Evolutionary conservation across 202 grass and related monocot species (phyloP).

Genomic region (Digitaria exilis): DNA sequence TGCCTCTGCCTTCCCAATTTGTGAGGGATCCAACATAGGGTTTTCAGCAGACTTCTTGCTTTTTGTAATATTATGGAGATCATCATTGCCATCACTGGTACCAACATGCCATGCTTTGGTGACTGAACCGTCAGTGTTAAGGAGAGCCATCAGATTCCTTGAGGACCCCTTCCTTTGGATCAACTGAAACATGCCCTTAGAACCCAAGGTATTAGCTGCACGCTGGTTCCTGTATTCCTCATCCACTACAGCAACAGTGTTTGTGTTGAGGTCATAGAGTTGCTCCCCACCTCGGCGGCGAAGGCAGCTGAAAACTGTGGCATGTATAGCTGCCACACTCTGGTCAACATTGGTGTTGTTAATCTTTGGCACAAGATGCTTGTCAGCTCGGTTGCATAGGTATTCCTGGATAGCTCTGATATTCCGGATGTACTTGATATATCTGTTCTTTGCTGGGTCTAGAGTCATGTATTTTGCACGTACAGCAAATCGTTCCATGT

Average conservation of each 20-base stretch:
- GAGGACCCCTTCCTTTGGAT: slow-evolving; percentile 88
- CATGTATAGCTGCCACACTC: slow-evolving; percentile 92
- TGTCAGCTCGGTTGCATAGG: slow-evolving; percentile 88
- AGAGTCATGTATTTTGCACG: slow-evolving; percentile 99
- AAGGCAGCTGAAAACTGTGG: slow-evolving; percentile 88
- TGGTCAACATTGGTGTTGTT: slow-evolving; percentile 97
- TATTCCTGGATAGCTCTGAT: slow-evolving; percentile 96
- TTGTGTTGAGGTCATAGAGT: slow-evolving; percentile 73
- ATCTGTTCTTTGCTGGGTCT: slow-evolving; percentile 94
- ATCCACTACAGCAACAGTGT: slow-evolving; percentile 69
- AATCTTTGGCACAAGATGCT: slow-evolving; percentile 93
- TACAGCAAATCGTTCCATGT: slow-evolving; percentile 95
- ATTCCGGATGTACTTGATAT: slow-evolving; percentile 94
- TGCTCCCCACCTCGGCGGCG: slow-evolving; percentile 70
- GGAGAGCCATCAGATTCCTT: slow-evolving; percentile 88
- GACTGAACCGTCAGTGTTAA: slow-evolving; percentile 86
- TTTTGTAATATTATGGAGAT: slow-evolving; percentile 16
- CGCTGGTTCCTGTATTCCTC: slow-evolving; percentile 91
- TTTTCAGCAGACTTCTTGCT: slow-evolving; percentile 40
- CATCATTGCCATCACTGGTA: slow-evolving; percentile 35
- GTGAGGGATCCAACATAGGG: slow-evolving; percentile 56
- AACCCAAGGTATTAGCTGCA: slow-evolving; percentile 87
- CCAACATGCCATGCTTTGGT: slow-evolving; percentile 85
- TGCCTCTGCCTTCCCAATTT: slow-evolving; percentile 71
- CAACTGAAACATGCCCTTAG: slow-evolving; percentile 96